These are phyloP conservation scores for Eragrostis tef DNA, from an alignment of 202 grass and related monocot species.

Conservation along the genomic window DNA sequence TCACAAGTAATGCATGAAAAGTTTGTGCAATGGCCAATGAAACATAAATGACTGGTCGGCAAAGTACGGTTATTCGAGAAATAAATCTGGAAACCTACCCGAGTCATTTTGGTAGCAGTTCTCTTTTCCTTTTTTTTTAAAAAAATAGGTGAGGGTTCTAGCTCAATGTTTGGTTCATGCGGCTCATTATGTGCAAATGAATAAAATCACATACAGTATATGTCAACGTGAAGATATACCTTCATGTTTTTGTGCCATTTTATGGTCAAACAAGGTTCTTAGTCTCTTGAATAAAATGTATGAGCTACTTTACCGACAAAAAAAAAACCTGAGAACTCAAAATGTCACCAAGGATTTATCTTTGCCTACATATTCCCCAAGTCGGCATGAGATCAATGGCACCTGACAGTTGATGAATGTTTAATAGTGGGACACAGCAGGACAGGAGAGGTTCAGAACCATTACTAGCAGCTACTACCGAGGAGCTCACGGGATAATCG, in stretches of 20 bases:
- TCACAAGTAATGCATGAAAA: background rate
- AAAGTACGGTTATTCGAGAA: background rate
- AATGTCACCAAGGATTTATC: background rate
- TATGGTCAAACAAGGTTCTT: background rate
- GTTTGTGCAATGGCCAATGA: background rate
- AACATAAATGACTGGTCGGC: background rate
- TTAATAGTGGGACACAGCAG: conserved; percentile 73
- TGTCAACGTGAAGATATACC: background rate
- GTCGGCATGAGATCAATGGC: background rate
- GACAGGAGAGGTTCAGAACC: conserved; percentile 69
- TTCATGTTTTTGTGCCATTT: background rate
- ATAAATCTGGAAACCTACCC: background rate
- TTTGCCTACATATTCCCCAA: background rate
- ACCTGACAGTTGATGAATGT: conserved; percentile 5
- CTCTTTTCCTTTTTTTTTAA: background rate
- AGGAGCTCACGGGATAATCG: conserved; percentile 72
- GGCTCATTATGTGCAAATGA: background rate
- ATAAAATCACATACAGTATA: background rate
- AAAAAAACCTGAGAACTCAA: background rate
- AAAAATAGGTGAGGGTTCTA: background rate
- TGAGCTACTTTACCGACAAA: background rate
- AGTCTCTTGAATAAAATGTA: background rate
- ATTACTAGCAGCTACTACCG: conserved; percentile 68
- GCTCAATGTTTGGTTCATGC: background rate
- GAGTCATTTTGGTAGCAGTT: background rate